Evolutionary conservation across 768 basidiomycete genomes (phyloP).

Genomic region (Goffeauzyma gilvescens): DNA sequence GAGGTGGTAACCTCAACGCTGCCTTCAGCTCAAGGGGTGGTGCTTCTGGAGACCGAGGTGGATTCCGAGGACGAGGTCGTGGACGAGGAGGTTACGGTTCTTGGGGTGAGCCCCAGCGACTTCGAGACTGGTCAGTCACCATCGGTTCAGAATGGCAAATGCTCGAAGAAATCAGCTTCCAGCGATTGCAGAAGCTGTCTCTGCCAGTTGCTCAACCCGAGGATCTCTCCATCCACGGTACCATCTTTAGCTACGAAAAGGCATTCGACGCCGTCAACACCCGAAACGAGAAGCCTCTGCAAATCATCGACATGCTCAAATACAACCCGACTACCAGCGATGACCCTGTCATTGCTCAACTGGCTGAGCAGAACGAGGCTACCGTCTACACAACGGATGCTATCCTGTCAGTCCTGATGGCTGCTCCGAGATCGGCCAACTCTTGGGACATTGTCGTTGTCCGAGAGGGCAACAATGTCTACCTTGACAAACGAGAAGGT

Average conservation of each 20-base stretch:
- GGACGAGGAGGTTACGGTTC: constrained; percentile 83
- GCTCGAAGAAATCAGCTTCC: constrained; percentile 93
- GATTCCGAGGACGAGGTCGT: constrained; percentile 34
- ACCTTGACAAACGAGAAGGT: constrained; percentile 83
- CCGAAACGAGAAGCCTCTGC: constrained; percentile 73
- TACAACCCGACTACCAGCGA: constrained; percentile 97
- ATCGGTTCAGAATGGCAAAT: constrained; percentile 85
- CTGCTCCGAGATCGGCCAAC: constrained; percentile 80
- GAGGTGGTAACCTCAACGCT: constrained; percentile 16
- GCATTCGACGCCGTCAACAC: constrained; percentile 87
- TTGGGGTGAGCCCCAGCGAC: constrained; percentile 73
- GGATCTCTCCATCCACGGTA: constrained; percentile 69
- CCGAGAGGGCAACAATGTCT: constrained; percentile 78
- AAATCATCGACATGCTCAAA: constrained; percentile 80
- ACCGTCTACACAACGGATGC: constrained; percentile 85
- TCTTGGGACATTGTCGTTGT: constrained; percentile 97
- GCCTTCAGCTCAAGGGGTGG: constrained; percentile 12
- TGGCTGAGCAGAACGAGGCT: constrained; percentile 61
- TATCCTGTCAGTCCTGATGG: constrained; percentile 90
- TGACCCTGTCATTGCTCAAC: constrained; percentile 74
- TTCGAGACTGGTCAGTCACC: constrained; percentile 78
- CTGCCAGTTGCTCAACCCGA: constrained; percentile 88
- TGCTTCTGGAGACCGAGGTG: constrained; percentile 18
- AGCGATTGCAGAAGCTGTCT: constrained; percentile 69
- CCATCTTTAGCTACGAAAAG: constrained; percentile 81